Evolutionary conservation across 1,139 yeast genomes (phyloP).

Genomic region (Pichia sorboxylosa): DNA sequence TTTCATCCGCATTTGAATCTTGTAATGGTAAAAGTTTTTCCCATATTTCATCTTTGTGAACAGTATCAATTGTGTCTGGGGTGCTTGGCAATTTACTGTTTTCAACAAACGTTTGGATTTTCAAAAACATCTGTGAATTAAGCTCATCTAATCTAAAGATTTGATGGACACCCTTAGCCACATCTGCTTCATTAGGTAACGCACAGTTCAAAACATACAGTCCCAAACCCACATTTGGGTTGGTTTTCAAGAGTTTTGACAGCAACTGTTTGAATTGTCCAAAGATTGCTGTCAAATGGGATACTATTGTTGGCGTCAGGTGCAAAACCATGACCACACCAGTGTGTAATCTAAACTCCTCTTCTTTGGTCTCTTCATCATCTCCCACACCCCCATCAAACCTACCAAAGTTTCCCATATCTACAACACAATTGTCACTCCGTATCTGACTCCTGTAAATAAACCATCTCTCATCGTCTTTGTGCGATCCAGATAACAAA

Average conservation of each 20-base stretch:
- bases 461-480: no score
- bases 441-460: no score
- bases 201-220: conserved; percentile 46
- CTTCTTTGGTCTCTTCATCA: conserved; percentile 17
- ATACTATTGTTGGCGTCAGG: conserved; percentile 38
- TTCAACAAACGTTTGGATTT: conserved; percentile 24
- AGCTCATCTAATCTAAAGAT: conserved; percentile 30
- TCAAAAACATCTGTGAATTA: conserved; percentile 29
- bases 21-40: conserved; percentile 19
- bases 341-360: no score
- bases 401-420: no score
- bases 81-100: conserved; percentile 2
- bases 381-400: conserved; percentile 2
- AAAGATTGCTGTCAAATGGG: conserved; percentile 40
- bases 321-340: conserved; percentile 56
- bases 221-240: conserved; percentile 58
- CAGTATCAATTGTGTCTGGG: conserved; percentile 6
- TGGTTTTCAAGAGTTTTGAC: conserved; percentile 44
- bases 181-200: conserved; percentile 2
- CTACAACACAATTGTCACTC: no score
- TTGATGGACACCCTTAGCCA: conserved; percentile 16
- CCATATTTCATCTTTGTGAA: conserved; percentile 3
- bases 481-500: no score
- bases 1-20: conserved; percentile 5
- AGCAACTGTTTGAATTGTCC: conserved; percentile 43